Base-by-base conservation (phyloP, 139 green algal genomes). In the Chlorella sp. region DNA sequence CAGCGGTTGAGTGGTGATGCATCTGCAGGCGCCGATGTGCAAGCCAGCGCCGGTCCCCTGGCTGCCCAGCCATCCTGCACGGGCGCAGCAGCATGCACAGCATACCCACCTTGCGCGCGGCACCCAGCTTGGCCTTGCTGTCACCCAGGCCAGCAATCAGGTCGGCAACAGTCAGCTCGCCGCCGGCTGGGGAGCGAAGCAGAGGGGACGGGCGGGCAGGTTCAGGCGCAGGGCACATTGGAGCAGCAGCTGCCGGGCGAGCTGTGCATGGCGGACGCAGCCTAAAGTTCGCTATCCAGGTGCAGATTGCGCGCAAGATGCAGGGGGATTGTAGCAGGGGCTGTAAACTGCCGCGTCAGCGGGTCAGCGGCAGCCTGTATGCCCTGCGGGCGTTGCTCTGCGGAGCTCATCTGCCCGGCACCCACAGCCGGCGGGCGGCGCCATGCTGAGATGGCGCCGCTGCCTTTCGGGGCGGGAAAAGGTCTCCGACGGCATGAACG, bases 141-240 rank as follows among this genome's bases (percentile, higher is more conserved):
- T 75, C 68, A 36, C 90, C 90, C 72, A 92, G 62, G 22, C 92
- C 91, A 3, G 56, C 77, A 65, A 98, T 87, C 36, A 98, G 86
- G 78, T 98, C 95, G 14, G 87, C 79, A 20, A 98, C 40, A 0
- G 87, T 92, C 62, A 98, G 82, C 64, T 93, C 90, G 24, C 86
- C 91, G 7, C 56, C 88, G 38, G 20, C 81, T 14, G 64, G n/a
- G n/a, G 64, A 38, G 6, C 22, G 6, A 38, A 40, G 64, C 64
- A 38, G 30, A 24, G 64, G 32, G 64, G 65, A 19, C 5, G 65
- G 34, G 64, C 32, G 13, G 64, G 32, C 46, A 54, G 11, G 8
- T 7, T 54, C 46, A 54, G 46, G 46, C 46, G 11, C 8, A n/a
- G n/a, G n/a, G n/a, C n/a, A n/a, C n/a, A n/a, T n/a, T n/a, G n/a